Base-by-base conservation (phyloP, 257 asterid species). In the Lithospermum erythrorhizon region DNA sequence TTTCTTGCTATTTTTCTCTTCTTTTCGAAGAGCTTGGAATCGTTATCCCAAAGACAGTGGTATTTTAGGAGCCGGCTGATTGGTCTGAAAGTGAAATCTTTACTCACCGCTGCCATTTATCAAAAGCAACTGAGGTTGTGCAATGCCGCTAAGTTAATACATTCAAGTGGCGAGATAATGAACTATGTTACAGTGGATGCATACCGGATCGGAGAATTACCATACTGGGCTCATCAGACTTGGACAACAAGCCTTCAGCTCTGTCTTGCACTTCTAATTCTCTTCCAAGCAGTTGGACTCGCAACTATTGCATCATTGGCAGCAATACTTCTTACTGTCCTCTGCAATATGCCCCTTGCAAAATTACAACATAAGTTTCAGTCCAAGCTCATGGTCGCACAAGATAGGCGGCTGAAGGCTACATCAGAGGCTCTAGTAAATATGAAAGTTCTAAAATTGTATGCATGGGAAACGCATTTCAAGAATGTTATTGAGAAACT, bases 1-100 rank as follows among this genome's bases (percentile, higher is more conserved):
- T 1, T 76, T 6, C 68, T 91, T 69, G 98, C 86, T 20, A 49
- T 69, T 21, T 22, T 79, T 52, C 95, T 91, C 64, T 88, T 88
- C 81, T 27, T 72, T 22, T 78, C 94, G 5, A 91, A 91, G 79
- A 71, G 73, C 59, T 55, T 83, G 21, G 98, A 88, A 58, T 88
- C 98, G 0, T 57, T 91, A 35, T 77, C 98, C 19, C 95, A 91
- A 74, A 62, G 97, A 21, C 98, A 88, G 62, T 91, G 98, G 96
- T 88, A 88, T 72, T 88, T 91, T 68, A 68, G 94, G 73, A 75
- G 87, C 32, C 68, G 96, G 53, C 68, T 86, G 11, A 64, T 88
- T 3, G 98, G 98, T 55, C 65, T 63, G 17, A 64, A 65, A 29
- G 74, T 58, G 25, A 58, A 61, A 22, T 59, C 66, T 23, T 58